A percentile compares a stretch with the other conserved stretches of the same genome.
Evolutionary conservation across 176 grass and related monocot species (phyloP).

Genomic region (Zoysia japonica): DNA sequence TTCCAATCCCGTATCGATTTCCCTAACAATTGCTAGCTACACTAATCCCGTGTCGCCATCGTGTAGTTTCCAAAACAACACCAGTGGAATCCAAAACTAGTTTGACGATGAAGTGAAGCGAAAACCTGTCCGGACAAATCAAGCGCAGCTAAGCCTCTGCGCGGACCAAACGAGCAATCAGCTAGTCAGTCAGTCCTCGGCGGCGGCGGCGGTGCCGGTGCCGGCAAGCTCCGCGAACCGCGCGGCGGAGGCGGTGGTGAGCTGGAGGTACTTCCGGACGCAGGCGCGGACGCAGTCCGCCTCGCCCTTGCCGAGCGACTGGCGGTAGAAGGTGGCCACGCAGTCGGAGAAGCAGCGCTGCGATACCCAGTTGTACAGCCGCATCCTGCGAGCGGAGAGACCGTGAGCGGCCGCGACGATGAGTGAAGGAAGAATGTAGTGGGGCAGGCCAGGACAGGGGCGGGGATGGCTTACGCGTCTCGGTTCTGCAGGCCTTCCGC

Average conservation of each 20-base stretch:
- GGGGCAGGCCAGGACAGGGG: background rate
- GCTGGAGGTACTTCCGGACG: slow-evolving; percentile 57
- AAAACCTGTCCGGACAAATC: background rate
- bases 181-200: slow-evolving; percentile 4
- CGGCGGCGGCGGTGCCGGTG: background rate
- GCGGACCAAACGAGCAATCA: background rate
- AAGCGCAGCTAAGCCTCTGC: background rate
- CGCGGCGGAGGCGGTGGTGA: slow-evolving; percentile 34
- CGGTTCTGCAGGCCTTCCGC: slow-evolving; percentile 33
- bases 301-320: slow-evolving; percentile 58
- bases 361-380: slow-evolving; percentile 51
- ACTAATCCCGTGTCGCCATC: too few relatives aligned
- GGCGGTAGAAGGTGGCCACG: slow-evolving; percentile 62
- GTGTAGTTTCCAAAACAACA: too few relatives aligned
- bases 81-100: too few relatives aligned
- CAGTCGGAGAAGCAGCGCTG: slow-evolving; percentile 70
- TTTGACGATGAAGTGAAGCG: too few relatives aligned
- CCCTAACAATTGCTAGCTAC: too few relatives aligned
- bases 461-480: slow-evolving; percentile 41
- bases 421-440: background rate
- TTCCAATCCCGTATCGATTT: background rate
- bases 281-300: slow-evolving; percentile 60
- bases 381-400: slow-evolving; percentile 12
- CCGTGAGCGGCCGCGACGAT: background rate
- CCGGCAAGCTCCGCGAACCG: slow-evolving; percentile 49